Evolutionary conservation across 2,329 filamentous ascomycete genomes (phyloP).

Genomic region (Pezicula neosporulosa): DNA sequence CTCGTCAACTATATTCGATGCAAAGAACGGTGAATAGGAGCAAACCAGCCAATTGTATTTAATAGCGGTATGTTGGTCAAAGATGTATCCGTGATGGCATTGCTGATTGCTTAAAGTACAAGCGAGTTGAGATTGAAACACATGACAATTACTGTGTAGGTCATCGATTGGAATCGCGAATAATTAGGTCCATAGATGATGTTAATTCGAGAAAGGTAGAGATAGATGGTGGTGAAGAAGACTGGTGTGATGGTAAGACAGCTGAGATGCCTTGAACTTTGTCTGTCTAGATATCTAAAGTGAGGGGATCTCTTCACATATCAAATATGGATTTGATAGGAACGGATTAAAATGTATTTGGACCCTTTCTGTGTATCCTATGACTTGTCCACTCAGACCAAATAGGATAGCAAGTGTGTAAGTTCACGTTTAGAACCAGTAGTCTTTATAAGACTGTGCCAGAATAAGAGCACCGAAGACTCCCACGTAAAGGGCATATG

Average conservation of each 20-base stretch:
- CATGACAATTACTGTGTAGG: constrained; percentile 40
- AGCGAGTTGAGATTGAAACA: constrained; percentile 55
- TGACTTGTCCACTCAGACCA: constrained; percentile 48
- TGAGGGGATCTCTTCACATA: neutral
- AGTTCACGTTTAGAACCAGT: constrained; percentile 50
- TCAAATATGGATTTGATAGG: constrained; percentile 2
- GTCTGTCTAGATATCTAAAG: neutral
- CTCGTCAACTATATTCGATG: neutral
- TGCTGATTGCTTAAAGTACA: constrained; percentile 54
- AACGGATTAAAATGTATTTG: constrained; percentile 4
- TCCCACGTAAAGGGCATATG: neutral
- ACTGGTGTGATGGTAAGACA: constrained; percentile 35
- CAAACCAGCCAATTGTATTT: constrained; percentile 24
- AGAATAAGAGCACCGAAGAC: neutral
- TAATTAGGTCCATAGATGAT: constrained; percentile 44
- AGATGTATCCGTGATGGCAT: constrained; percentile 48
- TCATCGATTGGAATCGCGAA: constrained; percentile 38
- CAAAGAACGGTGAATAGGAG: constrained; percentile 13
- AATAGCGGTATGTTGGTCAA: constrained; percentile 16
- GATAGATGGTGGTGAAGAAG: constrained; percentile 58
- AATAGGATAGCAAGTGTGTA: constrained; percentile 48
- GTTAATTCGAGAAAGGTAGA: constrained; percentile 51
- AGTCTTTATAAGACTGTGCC: constrained; percentile 24
- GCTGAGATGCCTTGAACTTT: constrained; percentile 55
- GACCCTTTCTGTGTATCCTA: constrained; percentile 48